Conservation (phyloP, 495 filamentous ascomycete genomes). For the Rusavskia elegans region DNA sequence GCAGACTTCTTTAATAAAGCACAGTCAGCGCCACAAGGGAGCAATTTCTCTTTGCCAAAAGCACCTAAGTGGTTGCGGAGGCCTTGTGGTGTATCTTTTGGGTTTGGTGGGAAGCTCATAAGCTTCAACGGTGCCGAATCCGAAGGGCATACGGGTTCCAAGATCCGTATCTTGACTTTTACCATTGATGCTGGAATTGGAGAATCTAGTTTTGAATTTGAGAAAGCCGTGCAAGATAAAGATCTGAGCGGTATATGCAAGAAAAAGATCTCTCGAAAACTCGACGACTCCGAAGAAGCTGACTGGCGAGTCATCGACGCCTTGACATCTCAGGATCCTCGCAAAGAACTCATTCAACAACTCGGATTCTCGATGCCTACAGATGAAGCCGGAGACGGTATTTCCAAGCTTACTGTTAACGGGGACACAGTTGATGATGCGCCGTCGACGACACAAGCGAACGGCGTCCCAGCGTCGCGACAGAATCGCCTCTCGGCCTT, state of each 20-base stretch:
- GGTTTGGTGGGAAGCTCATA: conserved; percentile 87
- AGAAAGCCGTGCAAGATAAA: conserved; percentile 61
- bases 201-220: conserved; percentile 70
- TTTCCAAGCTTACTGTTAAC: conserved; percentile 36
- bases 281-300: conserved; percentile 76
- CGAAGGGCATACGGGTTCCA: conserved; percentile 37
- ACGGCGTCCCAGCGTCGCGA: conserved; percentile 28
- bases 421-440: conserved; percentile 27
- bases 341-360: conserved; percentile 67
- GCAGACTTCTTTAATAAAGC: conserved; percentile 96
- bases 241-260: conserved; percentile 70
- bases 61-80: conserved; percentile 83
- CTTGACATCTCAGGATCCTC: conserved; percentile 64
- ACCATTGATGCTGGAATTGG: conserved; percentile 78
- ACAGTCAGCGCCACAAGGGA: conserved; percentile 76
- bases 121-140: conserved; percentile 42
- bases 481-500: conserved; percentile 60
- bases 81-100: conserved; percentile 79
- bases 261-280: conserved; percentile 52
- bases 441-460: conserved; percentile 10
- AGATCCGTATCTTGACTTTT: conserved; percentile 69
- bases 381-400: conserved; percentile 31
- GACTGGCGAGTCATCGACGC: conserved; percentile 92
- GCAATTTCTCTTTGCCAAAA: conserved; percentile 70
- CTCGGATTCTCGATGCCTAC: conserved; percentile 62